Evolutionary conservation across 2,329 filamentous ascomycete species (phyloP).

Genomic region (Ceratocystis lukuohia): DNA sequence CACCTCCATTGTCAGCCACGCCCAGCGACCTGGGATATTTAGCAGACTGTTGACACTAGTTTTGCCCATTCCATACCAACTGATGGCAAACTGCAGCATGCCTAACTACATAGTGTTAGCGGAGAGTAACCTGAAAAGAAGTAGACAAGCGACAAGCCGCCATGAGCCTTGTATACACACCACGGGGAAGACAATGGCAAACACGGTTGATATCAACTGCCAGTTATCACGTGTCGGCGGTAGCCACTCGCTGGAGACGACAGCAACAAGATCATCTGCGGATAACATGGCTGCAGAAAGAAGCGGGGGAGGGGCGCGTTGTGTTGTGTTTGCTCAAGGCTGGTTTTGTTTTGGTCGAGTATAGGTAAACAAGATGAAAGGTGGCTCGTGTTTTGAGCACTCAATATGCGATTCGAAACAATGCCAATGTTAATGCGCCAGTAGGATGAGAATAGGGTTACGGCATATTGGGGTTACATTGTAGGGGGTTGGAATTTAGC

Average conservation of each 20-base stretch:
- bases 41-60: conserved; percentile 60
- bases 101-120: conserved; percentile 42
- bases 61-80: conserved; percentile 86
- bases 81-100: conserved; percentile 58
- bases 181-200: conserved; percentile 40
- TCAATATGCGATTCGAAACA: too few species aligned
- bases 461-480: not conserved
- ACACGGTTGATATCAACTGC: conserved; percentile 37
- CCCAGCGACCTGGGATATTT: conserved; percentile 80
- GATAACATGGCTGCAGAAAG: not conserved
- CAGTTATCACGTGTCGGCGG: conserved; percentile 47
- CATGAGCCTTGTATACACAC: conserved; percentile 28
- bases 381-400: not conserved
- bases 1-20: conserved; percentile 80
- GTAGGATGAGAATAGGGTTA: not conserved
- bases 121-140: conserved; percentile 8
- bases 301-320: not conserved
- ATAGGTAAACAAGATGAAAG: not conserved
- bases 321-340: not conserved
- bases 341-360: not conserved
- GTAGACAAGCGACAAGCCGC: not conserved
- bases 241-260: conserved; percentile 30
- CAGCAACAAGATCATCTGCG: not conserved
- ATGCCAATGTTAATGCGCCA: too few species aligned
- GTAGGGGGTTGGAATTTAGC: not conserved